Percentiles rank a stretch among this genome's conserved stretches.
Evolutionary conservation across 75 land plant species (phyloP).

Genomic region (Pseudotsuga menziesii): DNA sequence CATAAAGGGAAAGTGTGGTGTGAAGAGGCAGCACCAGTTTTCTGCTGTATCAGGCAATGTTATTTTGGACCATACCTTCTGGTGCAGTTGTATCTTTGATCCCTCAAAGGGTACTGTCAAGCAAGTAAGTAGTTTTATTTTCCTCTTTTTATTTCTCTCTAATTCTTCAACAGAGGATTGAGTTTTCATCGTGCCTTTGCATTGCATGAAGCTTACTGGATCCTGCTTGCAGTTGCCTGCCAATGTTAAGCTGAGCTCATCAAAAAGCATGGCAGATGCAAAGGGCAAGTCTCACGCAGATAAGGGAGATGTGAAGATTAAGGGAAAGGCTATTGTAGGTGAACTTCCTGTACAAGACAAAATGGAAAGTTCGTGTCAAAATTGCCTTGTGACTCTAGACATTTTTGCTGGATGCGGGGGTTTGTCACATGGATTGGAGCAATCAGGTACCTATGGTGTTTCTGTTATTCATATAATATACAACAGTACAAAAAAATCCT

Average conservation of each 20-base stretch:
- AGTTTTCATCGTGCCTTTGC: too few relatives aligned
- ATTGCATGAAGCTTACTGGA: too few relatives aligned
- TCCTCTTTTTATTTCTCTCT: too few relatives aligned
- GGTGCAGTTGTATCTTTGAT: constrained; percentile 79
- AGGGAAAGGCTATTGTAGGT: constrained; percentile 42
- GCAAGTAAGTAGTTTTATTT: not conserved
- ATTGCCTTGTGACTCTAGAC: constrained; percentile 67
- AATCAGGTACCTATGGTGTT: constrained; percentile 54
- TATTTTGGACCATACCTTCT: constrained; percentile 59
- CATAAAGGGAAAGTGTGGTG: constrained; percentile 81
- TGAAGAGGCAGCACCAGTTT: constrained; percentile 54
- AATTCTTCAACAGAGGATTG: too few relatives aligned
- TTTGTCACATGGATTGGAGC: constrained; percentile 82
- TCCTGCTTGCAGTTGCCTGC: constrained; percentile 66
- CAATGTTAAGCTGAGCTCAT: constrained; percentile 36
- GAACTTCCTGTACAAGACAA: constrained; percentile 17
- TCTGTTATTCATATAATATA: not conserved
- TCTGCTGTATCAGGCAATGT: constrained; percentile 36
- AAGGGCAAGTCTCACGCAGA: constrained; percentile 26
- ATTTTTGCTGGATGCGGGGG: constrained; percentile 99
- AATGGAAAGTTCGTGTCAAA: constrained; percentile 11
- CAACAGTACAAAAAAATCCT: too few relatives aligned
- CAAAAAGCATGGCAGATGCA: constrained; percentile 9
- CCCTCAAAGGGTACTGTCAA: constrained; percentile 44
- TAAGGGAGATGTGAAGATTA: constrained; percentile 35